A percentile compares a stretch with the other conserved stretches of the same genome.
Evolutionary conservation across 108 stramenopile genomes (phyloP).

Genomic region (Mediolabrus comicus): DNA sequence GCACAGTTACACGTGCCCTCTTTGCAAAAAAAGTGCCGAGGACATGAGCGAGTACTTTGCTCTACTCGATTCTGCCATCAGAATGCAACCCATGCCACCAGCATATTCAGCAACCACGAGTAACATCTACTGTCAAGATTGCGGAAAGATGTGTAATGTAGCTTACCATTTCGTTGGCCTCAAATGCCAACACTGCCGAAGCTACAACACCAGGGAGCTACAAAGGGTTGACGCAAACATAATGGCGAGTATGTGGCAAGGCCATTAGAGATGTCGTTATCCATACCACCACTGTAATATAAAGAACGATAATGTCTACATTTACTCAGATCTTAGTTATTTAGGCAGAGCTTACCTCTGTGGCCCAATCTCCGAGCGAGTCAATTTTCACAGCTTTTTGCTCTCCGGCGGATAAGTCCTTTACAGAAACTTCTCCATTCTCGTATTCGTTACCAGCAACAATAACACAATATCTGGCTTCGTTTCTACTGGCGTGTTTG

Average conservation of each 20-base stretch:
- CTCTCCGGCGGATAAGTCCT: conserved; percentile 71
- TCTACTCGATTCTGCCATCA: conserved; percentile 77
- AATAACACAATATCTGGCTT: conserved; percentile 85
- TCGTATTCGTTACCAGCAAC: conserved; percentile 87
- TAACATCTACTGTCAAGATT: conserved; percentile 89
- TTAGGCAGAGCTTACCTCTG: conserved; percentile 1
- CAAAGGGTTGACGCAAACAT: conserved; percentile 56
- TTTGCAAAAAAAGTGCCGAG: conserved; percentile 84
- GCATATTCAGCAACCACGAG: conserved; percentile 64
- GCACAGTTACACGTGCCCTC: conserved; percentile 73
- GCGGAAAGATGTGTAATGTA: conserved; percentile 73
- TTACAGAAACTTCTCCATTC: conserved; percentile 81
- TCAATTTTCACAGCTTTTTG: conserved; percentile 66
- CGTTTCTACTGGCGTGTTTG: conserved; percentile 92
- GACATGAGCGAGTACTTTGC: conserved; percentile 88
- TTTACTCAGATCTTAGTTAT: not conserved
- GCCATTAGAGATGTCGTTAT: no score
- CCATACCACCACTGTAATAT: no score
- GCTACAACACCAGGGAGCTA: conserved; percentile 86
- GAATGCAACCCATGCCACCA: conserved; percentile 88
- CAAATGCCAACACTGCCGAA: conserved; percentile 79
- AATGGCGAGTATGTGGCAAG: conserved; percentile 32
- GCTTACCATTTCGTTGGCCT: conserved; percentile 84
- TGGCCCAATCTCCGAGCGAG: conserved; percentile 53
- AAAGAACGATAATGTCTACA: not conserved